Base-by-base conservation (phyloP, 106 monocot genomes). In the Acorus gramineus region DNA sequence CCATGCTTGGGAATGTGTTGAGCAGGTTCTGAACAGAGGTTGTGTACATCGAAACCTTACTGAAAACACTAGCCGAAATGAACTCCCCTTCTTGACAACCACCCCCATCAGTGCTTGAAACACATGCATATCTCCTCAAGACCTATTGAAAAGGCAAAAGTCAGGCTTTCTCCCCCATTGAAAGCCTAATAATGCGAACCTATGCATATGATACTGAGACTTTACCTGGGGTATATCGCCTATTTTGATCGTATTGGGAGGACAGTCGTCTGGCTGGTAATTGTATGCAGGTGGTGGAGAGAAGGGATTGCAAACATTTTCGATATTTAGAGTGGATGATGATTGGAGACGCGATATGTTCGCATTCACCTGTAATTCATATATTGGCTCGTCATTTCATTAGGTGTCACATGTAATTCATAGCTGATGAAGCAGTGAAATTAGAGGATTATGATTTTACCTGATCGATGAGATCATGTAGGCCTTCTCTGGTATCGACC, bases 241-340 rank as follows among this genome's bases (percentile, higher is more conserved):
- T 55, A 98, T 79, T 60, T 62, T 65, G 14, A 80, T 85, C 14
- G 91, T 77, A 46, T 77, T 62, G 11, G 80, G 63, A 46, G 91
- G 79, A 68, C 96, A 98, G 62, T 83, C 83, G 11, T 79, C 64
- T 3, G 91, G 85, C 64, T 83, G 78, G 63, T 98, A 98, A 10
- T 13, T 77, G 77, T 83, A 98, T 7, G 80, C 77, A 4, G 96
- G 96, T 50, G 96, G 84, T 13, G 78, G 77, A 9, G 91, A 83
- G 60, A 98, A 91, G 51, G 96, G 96, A 60, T 98, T 98, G 83
- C 96, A 98, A 3, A 98, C 61, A 55, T 77, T 82, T 59, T 70
- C 64, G 28, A 85, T 13, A 7, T 54, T 67, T 50, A 74, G 62
- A 57, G 80, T 28, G 0, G 73, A 59, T 7, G 69, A 59, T 55